These are phyloP conservation scores for Carex parvula DNA, from an alignment of 176 grass and related monocot species.

Conservation along the genomic window DNA sequence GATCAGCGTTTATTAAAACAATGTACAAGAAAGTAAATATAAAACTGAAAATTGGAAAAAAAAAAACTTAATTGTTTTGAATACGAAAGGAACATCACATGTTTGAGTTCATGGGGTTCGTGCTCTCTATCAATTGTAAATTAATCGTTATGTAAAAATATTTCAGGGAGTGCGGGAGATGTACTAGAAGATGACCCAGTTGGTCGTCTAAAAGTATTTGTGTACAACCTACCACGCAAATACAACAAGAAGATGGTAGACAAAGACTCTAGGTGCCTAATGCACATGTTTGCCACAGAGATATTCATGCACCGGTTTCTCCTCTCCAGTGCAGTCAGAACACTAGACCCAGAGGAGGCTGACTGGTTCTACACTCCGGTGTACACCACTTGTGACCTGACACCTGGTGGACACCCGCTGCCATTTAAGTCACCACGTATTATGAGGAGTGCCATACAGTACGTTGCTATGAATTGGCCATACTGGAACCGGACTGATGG, in stretches of 20 bases:
- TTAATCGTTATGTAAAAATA: not conserved
- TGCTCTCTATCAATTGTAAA: not conserved
- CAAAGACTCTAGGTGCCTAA: constrained; percentile 89
- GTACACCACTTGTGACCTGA: constrained; percentile 86
- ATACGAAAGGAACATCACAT: not conserved
- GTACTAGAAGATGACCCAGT: constrained; percentile 96
- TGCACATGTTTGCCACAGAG: constrained; percentile 95
- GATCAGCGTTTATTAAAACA: not conserved
- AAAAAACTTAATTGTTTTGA: not conserved
- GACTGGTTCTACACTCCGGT: constrained; percentile 97
- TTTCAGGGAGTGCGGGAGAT: constrained; percentile 87
- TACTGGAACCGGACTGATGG: constrained; percentile 91
- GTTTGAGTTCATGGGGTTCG: not conserved
- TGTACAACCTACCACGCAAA: constrained; percentile 90
- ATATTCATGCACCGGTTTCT: constrained; percentile 98
- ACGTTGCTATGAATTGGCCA: constrained; percentile 75
- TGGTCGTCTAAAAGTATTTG: constrained; percentile 82
- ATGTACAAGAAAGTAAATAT: not conserved
- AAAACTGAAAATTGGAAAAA: not conserved
- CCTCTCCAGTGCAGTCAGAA: constrained; percentile 79
- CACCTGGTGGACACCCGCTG: constrained; percentile 70
- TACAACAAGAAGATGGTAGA: constrained; percentile 94
- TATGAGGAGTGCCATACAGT: constrained; percentile 87
- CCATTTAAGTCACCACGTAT: constrained; percentile 89
- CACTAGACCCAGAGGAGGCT: constrained; percentile 84